phyloP scores from a whole-genome alignment of 2,329 filamentous ascomycete genomes.

The Ceratocystis variospora region DNA sequence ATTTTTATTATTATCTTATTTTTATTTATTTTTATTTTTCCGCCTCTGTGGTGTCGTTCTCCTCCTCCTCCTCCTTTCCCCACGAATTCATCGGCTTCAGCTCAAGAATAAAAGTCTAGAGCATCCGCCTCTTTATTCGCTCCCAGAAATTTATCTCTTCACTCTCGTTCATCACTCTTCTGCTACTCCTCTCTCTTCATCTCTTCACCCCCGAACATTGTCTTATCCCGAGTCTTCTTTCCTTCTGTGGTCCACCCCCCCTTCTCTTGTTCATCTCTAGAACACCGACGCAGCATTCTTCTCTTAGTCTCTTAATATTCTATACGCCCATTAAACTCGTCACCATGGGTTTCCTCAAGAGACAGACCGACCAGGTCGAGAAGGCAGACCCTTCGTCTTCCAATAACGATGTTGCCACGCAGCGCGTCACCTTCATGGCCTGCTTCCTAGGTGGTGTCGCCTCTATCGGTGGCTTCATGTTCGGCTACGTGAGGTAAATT shows the following conservation, averaged over 20 bases:
- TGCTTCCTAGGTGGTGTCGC: conserved; percentile 37
- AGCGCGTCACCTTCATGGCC: conserved; percentile 31
- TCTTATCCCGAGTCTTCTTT: neutral
- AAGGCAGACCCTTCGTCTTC: conserved; percentile 14
- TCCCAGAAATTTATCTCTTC: conserved; percentile 1
- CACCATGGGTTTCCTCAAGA: conserved; percentile 19
- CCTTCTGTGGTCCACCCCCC: conserved; percentile 2
- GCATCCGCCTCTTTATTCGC: conserved; percentile 10
- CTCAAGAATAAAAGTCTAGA: conserved; percentile 17
- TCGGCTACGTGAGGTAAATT: conserved; percentile 41
- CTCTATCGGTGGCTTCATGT: conserved; percentile 44
- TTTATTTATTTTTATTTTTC: neutral
- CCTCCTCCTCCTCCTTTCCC: conserved; percentile 4
- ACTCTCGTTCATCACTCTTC: neutral
- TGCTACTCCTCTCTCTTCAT: conserved; percentile 13
- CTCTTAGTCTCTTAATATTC: neutral
- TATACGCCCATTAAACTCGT: neutral
- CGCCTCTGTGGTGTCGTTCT: neutral
- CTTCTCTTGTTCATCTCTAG: neutral
- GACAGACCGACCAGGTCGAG: conserved; percentile 19
- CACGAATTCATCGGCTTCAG: conserved; percentile 2
- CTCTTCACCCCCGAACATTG: neutral
- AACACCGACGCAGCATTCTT: neutral
- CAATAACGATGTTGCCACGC: conserved; percentile 17
- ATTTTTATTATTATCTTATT: neutral